Conservation (phyloP, 768 basidiomycete species). For the Strobilomyces dryophilus region DNA sequence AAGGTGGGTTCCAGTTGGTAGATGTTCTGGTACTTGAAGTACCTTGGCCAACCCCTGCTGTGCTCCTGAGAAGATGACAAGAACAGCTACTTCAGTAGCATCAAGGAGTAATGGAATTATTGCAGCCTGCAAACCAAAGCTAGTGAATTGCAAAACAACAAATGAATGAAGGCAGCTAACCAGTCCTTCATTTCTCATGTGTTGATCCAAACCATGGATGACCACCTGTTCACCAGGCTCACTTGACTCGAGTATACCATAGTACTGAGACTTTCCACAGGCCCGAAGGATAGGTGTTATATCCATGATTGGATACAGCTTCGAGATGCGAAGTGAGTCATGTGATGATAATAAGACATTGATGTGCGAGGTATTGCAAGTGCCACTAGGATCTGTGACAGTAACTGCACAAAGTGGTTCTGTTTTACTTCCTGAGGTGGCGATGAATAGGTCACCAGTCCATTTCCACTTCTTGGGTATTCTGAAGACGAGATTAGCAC, state of each 20-base stretch:
- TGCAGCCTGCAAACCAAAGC: slow-evolving; percentile 38
- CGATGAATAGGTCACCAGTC: slow-evolving; percentile 52
- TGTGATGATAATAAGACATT: slow-evolving; percentile 40
- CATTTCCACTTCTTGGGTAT: slow-evolving; percentile 63
- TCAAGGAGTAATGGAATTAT: slow-evolving; percentile 47
- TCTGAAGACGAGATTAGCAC: slow-evolving; percentile 30
- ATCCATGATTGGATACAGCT: slow-evolving; percentile 47
- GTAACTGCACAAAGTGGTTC: slow-evolving; percentile 47
- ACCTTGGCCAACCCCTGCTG: slow-evolving; percentile 32
- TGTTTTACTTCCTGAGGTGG: slow-evolving; percentile 31
- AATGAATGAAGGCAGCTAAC: slow-evolving; percentile 31
- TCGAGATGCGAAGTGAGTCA: slow-evolving; percentile 42
- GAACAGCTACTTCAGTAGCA: slow-evolving; percentile 43
- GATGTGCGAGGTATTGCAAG: slow-evolving; percentile 44
- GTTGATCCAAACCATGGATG: slow-evolving; percentile 39
- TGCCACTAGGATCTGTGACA: slow-evolving; percentile 44
- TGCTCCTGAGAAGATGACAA: slow-evolving; percentile 51
- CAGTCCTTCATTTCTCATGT: slow-evolving; percentile 45
- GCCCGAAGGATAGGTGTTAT: slow-evolving; percentile 44
- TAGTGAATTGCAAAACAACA: not conserved
- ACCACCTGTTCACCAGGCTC: slow-evolving; percentile 36
- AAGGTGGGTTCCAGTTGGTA: slow-evolving; percentile 15
- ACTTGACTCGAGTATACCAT: slow-evolving; percentile 45
- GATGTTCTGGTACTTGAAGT: slow-evolving; percentile 39
- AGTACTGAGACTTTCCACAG: slow-evolving; percentile 48